Evolutionary conservation across 495 filamentous ascomycete genomes (phyloP), one percentile per base, ranked within the genome.

Genomic region (Lasiosphaeria miniovina): DNA sequence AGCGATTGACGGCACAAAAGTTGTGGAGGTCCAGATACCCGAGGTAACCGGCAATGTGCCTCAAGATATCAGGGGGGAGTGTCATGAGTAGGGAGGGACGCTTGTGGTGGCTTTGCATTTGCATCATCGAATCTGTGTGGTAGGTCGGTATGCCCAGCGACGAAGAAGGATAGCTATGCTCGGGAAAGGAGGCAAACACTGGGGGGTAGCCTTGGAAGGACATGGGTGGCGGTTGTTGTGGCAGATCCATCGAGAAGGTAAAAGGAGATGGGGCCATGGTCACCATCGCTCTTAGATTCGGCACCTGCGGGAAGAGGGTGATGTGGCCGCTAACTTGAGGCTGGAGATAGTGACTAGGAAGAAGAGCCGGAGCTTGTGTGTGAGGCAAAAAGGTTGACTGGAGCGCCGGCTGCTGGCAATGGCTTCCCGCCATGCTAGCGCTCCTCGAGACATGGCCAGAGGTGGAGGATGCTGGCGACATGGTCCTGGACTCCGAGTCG

Each of bases 391-490:
- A 55, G 41, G 40, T 5, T 57, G 57, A 4, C 7, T 43, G 52
- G 12, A 17, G 4, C 49, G 65, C 45, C 6, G 46, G 46, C 35
- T 58, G 38, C n/a, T 54, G 58, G 15, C 60, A 40, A 38, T 62
- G 60, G 34, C 43, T 52, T 45, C 57, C 61, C 24, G 64, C 12
- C 12, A 55, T 36, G 41, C 50, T 7, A 5, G 54, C 31, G 12
- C 34, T 36, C 3, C 38, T 48, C 5, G 50, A 9, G 12, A 41
- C 55, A 0, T 57, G 31, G 10, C 62, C 61, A 2, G 62, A 54
- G 8, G 57, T 12, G 14, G 45, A 35, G 5, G 61, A 52, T 5
- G 57, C 54, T 8, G 69, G 67, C 31, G 69, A 71, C 43, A 71
- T n/a, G 10, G 62, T 64, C 9, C 67, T 52, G 4, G 67, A 58